These are phyloP conservation scores for Saccharomycopsis vini DNA, from an alignment of 805 yeast genomes.

Conservation along the genomic window DNA sequence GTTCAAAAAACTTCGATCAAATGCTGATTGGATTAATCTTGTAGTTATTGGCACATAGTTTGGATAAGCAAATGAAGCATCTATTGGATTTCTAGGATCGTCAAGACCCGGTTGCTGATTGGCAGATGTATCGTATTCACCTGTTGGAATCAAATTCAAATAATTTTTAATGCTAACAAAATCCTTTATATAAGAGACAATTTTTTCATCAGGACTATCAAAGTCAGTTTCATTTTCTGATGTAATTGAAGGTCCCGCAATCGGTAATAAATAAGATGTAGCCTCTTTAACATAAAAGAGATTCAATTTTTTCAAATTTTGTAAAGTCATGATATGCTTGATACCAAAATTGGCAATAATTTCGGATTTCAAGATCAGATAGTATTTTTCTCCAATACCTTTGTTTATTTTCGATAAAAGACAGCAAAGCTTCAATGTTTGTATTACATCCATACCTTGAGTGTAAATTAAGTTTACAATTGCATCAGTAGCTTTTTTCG, in stretches of 20 bases:
- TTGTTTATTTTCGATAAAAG: slow-evolving; percentile 54
- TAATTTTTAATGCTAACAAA: slow-evolving; percentile 29
- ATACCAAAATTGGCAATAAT: slow-evolving; percentile 61
- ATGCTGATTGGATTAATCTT: slow-evolving; percentile 62
- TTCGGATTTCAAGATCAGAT: slow-evolving; percentile 43
- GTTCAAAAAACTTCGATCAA: slow-evolving; percentile 44
- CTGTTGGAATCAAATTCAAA: slow-evolving; percentile 40
- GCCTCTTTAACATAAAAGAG: slow-evolving; percentile 33
- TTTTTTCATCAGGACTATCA: slow-evolving; percentile 7
- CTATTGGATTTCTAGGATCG: slow-evolving; percentile 34
- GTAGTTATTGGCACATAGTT: slow-evolving; percentile 73
- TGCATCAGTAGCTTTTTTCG: slow-evolving; percentile 24
- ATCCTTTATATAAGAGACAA: slow-evolving; percentile 25
- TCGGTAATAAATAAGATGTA: slow-evolving; percentile 8
- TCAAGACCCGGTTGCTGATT: slow-evolving; percentile 25
- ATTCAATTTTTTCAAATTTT: slow-evolving; percentile 39
- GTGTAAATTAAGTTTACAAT: slow-evolving; percentile 44
- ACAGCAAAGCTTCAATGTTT: slow-evolving; percentile 45
- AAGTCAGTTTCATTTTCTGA: neutral
- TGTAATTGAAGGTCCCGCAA: neutral
- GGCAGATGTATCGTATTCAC: slow-evolving; percentile 8
- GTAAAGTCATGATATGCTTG: slow-evolving; percentile 37
- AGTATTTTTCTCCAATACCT: slow-evolving; percentile 63
- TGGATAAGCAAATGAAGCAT: slow-evolving; percentile 59
- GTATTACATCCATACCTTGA: slow-evolving; percentile 24